Percentiles rank a stretch among this genome's conserved stretches.
Evolutionary conservation across 1,139 yeast species (phyloP).

Genomic region (Yamadazyma jaroonii): DNA sequence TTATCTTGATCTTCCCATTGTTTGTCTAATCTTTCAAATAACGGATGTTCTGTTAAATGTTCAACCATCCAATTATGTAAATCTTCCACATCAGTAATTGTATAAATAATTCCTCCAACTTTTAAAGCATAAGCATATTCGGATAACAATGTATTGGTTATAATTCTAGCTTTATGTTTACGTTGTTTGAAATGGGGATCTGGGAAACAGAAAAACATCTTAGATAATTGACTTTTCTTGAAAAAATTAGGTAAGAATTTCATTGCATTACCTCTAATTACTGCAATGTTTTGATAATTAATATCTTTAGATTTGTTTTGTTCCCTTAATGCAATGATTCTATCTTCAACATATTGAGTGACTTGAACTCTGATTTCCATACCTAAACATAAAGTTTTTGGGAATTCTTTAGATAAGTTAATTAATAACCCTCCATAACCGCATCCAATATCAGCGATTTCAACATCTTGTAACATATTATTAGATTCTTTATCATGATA

Average conservation of each 20-base stretch:
- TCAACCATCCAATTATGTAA: slow-evolving; percentile 95
- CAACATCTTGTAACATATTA: slow-evolving; percentile 56
- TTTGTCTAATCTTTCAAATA: slow-evolving; percentile 74
- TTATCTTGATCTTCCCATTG: slow-evolving; percentile 80
- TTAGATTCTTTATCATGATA: slow-evolving; percentile 41
- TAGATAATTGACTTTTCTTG: slow-evolving; percentile 71
- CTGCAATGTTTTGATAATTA: slow-evolving; percentile 77
- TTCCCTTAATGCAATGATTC: slow-evolving; percentile 82
- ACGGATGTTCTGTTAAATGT: slow-evolving; percentile 86
- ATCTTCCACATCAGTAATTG: slow-evolving; percentile 94
- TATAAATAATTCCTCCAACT: slow-evolving; percentile 86
- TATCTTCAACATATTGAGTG: slow-evolving; percentile 93
- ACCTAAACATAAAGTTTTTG: slow-evolving; percentile 74
- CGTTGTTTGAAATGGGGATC: slow-evolving; percentile 98
- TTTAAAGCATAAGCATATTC: slow-evolving; percentile 90
- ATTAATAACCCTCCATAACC: slow-evolving; percentile 94
- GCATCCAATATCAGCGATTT: slow-evolving; percentile 95
- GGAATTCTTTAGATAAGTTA: slow-evolving; percentile 74
- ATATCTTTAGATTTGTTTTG: slow-evolving; percentile 27
- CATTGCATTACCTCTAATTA: slow-evolving; percentile 95
- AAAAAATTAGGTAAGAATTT: slow-evolving; percentile 94
- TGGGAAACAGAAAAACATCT: slow-evolving; percentile 97
- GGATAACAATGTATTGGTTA: slow-evolving; percentile 80
- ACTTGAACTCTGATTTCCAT: slow-evolving; percentile 99
- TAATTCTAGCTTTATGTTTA: slow-evolving; percentile 94